Evolutionary conservation across 495 filamentous ascomycete genomes (phyloP), one percentile per base, ranked within the genome.

Genomic region (Hypomontagnella submonticulosa): DNA sequence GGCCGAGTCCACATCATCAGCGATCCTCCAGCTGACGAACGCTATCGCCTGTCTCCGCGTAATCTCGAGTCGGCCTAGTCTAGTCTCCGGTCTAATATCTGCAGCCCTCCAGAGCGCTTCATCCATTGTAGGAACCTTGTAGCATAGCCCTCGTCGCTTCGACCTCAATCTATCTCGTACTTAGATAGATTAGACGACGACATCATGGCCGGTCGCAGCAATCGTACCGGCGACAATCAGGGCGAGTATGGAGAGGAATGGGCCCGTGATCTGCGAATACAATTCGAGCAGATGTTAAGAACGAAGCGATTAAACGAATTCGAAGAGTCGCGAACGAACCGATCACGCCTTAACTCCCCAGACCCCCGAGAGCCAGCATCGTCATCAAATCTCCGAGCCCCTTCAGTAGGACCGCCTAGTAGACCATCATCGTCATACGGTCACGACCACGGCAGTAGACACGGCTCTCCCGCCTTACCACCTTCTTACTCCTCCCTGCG

Each of bases 291-390:
- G 55, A 75, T 93, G 46, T 81, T 96, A 73, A 87, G 88, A 71
- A 89, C 85, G 34, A 91, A 88, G 74, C 83, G 91, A 73, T 85
- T 96, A 77, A 91, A 88, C 72, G 89, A 90, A 57, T 83, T 97
- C 33, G 83, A 86, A 71, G 77, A 84, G 54, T 68, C 80, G 62
- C 78, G 79, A 36, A 82, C 89, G 4, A 78, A 80, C 41, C 83
- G 71, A 41, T 44, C 61, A 33, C 71, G 62, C 5, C 20, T 58
- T 11, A 55, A 61, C 15, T 66, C 71, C 75, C 19, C 58, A 6
- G 32, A 38, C 36, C 52, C 60, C 12, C 76, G 73, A 42, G 80
- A 84, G 42, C 75, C 75, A 36, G 69, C 76, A 7, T 82, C 82
- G 13, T 79, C 80, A 6, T 68, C 63, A 27, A 80, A 80, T 48